A percentile compares a stretch with the other conserved stretches of the same genome.
phyloP scores from a whole-genome alignment of 2,329 filamentous ascomycete species.

The Fusarium secorum region DNA sequence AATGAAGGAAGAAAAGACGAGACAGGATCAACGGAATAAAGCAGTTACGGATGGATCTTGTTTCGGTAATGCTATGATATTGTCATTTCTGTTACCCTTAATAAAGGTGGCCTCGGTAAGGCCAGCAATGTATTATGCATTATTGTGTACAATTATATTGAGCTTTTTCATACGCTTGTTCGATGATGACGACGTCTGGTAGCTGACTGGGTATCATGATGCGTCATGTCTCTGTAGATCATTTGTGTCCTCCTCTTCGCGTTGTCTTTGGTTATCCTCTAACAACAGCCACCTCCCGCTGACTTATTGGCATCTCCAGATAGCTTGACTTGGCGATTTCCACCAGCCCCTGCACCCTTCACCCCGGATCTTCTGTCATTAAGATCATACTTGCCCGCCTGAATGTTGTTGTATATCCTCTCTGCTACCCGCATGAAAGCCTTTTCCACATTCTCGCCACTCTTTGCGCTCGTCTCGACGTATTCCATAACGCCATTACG shows the following conservation, averaged over 20 bases:
- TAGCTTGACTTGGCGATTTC: conserved; percentile 57
- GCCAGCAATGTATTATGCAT: conserved; percentile 45
- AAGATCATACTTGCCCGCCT: conserved; percentile 92
- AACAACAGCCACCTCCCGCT: conserved; percentile 59
- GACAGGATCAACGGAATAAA: conserved; percentile 34
- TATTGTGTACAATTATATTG: conserved; percentile 45
- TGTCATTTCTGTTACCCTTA: conserved; percentile 32
- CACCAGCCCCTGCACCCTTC: conserved; percentile 71
- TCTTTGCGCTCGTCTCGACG: conserved; percentile 96
- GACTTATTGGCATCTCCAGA: conserved; percentile 52
- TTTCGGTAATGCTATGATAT: conserved; percentile 44
- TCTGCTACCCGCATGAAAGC: conserved; percentile 95
- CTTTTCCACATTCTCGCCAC: conserved; percentile 89
- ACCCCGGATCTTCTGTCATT: conserved; percentile 93
- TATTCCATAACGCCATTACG: conserved; percentile 89
- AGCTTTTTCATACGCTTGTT: conserved; percentile 41
- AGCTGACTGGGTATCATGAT: conserved; percentile 46
- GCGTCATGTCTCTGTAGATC: conserved; percentile 35
- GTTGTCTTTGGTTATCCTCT: conserved; percentile 10
- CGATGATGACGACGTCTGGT: conserved; percentile 36
- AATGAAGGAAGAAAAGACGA: conserved; percentile 30
- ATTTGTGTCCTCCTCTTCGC: conserved; percentile 21
- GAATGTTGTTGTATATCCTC: conserved; percentile 95
- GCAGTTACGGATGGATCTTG: conserved; percentile 35
- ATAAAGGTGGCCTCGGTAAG: conserved; percentile 28